Evolutionary conservation across 768 basidiomycete genomes (phyloP).

Genomic region (Lepiota brunneoincarnata): DNA sequence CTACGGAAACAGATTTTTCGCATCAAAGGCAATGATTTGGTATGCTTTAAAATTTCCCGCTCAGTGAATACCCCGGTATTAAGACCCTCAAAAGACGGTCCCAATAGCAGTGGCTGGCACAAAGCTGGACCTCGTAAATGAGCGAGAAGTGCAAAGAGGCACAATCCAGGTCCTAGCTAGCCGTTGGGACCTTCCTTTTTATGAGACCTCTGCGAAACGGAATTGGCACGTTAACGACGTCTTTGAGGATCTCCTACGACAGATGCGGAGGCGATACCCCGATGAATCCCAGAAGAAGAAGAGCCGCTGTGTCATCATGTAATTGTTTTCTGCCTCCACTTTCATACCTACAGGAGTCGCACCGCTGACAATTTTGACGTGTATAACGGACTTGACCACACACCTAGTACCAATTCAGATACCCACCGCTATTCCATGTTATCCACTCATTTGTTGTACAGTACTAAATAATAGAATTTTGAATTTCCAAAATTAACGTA

Average conservation of each 20-base stretch:
- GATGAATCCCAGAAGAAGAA: slow-evolving; percentile 36
- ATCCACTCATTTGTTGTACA: background rate
- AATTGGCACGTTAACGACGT: slow-evolving; percentile 80
- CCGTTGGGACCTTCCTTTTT: slow-evolving; percentile 73
- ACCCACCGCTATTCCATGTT: slow-evolving; percentile 1
- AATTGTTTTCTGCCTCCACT: slow-evolving; percentile 11
- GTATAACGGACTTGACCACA: background rate
- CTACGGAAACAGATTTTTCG: slow-evolving; percentile 80
- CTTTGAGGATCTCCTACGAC: slow-evolving; percentile 73
- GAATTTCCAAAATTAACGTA: background rate
- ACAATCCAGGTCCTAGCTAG: slow-evolving; percentile 63
- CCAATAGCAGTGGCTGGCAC: slow-evolving; percentile 89
- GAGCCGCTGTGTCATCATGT: slow-evolving; percentile 41
- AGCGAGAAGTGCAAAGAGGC: slow-evolving; percentile 70
- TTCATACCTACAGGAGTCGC: background rate
- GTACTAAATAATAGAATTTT: background rate
- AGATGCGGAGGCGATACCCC: slow-evolving; percentile 71
- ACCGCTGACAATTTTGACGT: background rate
- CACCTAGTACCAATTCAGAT: slow-evolving; percentile 2
- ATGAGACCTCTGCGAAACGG: slow-evolving; percentile 85
- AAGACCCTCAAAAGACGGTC: slow-evolving; percentile 38
- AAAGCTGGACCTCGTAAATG: slow-evolving; percentile 76
- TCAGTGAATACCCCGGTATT: background rate
- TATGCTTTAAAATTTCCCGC: slow-evolving; percentile 21
- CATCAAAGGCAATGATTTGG: slow-evolving; percentile 69